Evolutionary conservation across 352 stramenopile species (phyloP), one percentile per base, ranked within the genome.

Genomic region (Phytopythium ostracodes): DNA sequence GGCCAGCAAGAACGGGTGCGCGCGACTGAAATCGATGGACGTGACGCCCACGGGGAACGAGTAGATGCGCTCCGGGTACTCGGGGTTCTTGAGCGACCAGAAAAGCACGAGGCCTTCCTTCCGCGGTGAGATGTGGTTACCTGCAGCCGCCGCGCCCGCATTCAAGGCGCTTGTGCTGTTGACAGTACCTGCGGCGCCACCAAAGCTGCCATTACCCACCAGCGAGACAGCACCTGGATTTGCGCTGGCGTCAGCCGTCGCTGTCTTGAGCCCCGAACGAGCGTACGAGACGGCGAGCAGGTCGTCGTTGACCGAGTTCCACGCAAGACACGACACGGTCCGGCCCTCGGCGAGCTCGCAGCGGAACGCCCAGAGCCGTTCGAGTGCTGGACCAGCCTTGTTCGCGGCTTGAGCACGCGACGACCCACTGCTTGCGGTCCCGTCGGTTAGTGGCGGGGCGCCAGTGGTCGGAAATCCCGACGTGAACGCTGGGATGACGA

Each of bases 71-170:
- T 98, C 90, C 0, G 93, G 93, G 57, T 87, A 96, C 60, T 94
- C 87, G 6, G 92, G 91, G 66, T 98, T 98, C 52, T 89, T 94
- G 22, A 98, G 71, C 31, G 88, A 97, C 93, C 92, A 98, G 65
- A 98, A 97, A 27, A 97, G 71, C n/a, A 98, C 86, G 17, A 96
- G 59, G 2, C 92, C 91, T n/a, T 80, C 69, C n/a, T 71, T 71
- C 22, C 65, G 31, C 2, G 54, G 18, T 4, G 54, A 46, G 9
- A 20, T 43, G 4, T 20, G 17, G 20, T 40, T 49, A 2, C 53
- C 58, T 11, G 44, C 62, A 12, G 62, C 29, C 4, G 35, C 57
- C 33, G 61, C 44, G 0, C 22, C 40, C 12, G 46, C 38, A 12
- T 31, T 65, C 18, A 24, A 47, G 47, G 24, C 17, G 22, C 27